Evolutionary conservation across 2,329 filamentous ascomycete genomes (phyloP).

Genomic region (Diplocarpon rosae): DNA sequence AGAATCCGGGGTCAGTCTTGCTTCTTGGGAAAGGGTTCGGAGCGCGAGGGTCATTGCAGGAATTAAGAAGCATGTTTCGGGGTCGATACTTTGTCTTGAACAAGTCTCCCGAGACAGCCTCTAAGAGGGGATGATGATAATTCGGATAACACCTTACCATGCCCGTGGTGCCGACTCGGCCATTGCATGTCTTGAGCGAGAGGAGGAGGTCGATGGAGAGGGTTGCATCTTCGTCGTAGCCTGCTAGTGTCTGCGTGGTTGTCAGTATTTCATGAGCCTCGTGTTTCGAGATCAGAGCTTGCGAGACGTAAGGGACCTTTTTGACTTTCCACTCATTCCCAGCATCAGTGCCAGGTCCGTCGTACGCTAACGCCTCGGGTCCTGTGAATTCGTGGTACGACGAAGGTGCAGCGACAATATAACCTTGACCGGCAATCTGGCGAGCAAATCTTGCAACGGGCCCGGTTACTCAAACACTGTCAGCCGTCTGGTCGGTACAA

Average conservation of each 20-base stretch:
- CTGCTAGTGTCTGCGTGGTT: conserved; percentile 55
- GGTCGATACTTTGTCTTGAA: too few species aligned
- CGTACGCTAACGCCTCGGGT: conserved; percentile 73
- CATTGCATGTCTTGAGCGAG: conserved; percentile 66
- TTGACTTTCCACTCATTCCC: conserved; percentile 80
- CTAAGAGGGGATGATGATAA: too few species aligned
- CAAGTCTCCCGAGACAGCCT: too few species aligned
- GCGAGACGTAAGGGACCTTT: conserved; percentile 42
- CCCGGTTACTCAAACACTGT: conserved; percentile 60
- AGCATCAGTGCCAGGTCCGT: conserved; percentile 74
- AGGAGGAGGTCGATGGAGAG: conserved; percentile 61
- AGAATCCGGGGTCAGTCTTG: too few species aligned
- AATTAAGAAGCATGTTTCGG: too few species aligned
- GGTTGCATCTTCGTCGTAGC: conserved; percentile 72
- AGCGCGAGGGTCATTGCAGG: too few species aligned
- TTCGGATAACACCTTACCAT: conserved; percentile 39
- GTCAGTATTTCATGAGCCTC: neutral
- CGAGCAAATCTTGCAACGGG: conserved; percentile 82
- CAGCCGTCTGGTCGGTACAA: neutral
- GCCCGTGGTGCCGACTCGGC: conserved; percentile 66
- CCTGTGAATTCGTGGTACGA: conserved; percentile 91
- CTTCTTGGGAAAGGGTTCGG: too few species aligned
- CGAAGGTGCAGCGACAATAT: conserved; percentile 83
- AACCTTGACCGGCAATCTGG: conserved; percentile 85
- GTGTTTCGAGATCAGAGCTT: conserved; percentile 1